phyloP scores from a whole-genome alignment of 805 yeast genomes.

The Scheffersomyces lignosus region DNA sequence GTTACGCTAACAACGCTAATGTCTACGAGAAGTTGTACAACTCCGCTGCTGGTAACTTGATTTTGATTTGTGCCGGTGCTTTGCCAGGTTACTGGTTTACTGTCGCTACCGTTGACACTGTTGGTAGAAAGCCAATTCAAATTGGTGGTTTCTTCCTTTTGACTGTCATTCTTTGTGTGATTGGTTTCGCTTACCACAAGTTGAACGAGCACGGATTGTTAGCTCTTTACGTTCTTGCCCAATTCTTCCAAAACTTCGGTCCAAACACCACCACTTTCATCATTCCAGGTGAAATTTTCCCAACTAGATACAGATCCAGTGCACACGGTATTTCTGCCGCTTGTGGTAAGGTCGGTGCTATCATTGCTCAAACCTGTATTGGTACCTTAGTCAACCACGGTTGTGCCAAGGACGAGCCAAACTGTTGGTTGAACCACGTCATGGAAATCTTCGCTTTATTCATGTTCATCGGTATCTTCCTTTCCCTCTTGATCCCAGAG shows the following conservation, averaged over 20 bases:
- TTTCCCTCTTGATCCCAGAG: conserved; percentile 77
- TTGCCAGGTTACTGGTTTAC: conserved; percentile 92
- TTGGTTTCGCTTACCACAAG: conserved; percentile 83
- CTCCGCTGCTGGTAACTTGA: conserved; percentile 88
- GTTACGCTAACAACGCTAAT: conserved; percentile 72
- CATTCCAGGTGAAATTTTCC: conserved; percentile 89
- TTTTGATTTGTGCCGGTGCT: conserved; percentile 91
- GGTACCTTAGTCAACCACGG: conserved; percentile 82
- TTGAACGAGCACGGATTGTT: conserved; percentile 64
- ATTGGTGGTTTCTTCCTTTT: conserved; percentile 70
- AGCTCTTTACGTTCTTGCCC: conserved; percentile 76
- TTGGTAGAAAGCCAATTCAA: conserved; percentile 88
- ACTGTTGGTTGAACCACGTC: conserved; percentile 88
- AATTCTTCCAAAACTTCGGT: conserved; percentile 89
- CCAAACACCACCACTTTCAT: conserved; percentile 92
- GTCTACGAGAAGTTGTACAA: conserved; percentile 72
- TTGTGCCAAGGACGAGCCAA: conserved; percentile 58
- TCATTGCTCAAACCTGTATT: conserved; percentile 82
- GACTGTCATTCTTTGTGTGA: conserved; percentile 70
- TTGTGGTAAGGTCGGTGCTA: conserved; percentile 88
- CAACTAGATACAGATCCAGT: conserved; percentile 93
- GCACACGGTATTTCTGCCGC: conserved; percentile 97
- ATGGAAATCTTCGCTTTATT: conserved; percentile 92
- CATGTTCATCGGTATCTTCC: conserved; percentile 77
- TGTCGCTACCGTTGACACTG: conserved; percentile 72